Evolutionary conservation across 805 yeast genomes (phyloP).

Genomic region (Kazachstania kunashirensis): DNA sequence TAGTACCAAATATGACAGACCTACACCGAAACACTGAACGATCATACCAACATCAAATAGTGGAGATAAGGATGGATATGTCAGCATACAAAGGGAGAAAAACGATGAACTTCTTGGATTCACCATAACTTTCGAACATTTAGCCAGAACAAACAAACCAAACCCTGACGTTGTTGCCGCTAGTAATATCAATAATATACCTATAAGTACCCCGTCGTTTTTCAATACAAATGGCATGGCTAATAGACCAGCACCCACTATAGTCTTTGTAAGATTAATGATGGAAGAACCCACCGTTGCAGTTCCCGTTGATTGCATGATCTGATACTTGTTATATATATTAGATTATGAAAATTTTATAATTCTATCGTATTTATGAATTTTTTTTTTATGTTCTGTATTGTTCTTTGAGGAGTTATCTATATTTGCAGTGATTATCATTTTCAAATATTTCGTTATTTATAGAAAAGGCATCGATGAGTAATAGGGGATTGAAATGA

Average conservation of each 20-base stretch:
- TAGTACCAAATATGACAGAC: conserved; percentile 58
- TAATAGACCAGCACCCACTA: conserved; percentile 67
- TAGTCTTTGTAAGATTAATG: conserved; percentile 62
- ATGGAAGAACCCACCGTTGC: conserved; percentile 53
- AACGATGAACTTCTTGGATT: conserved; percentile 54
- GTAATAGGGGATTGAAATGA: too few relatives aligned
- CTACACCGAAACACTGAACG: conserved; percentile 73
- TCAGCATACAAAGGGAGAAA: conserved; percentile 58
- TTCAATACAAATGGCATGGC: conserved; percentile 64
- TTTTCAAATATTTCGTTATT: too few relatives aligned
- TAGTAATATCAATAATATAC: conserved; percentile 42
- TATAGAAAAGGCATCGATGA: too few relatives aligned
- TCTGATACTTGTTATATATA: too few relatives aligned
- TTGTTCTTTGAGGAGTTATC: too few relatives aligned
- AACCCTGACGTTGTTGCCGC: conserved; percentile 60
- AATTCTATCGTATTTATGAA: too few relatives aligned
- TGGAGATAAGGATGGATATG: conserved; percentile 61
- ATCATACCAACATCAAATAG: conserved; percentile 69
- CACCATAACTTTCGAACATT: conserved; percentile 46
- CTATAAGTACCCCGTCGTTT: conserved; percentile 56
- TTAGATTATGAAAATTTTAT: too few relatives aligned
- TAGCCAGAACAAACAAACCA: conserved; percentile 56
- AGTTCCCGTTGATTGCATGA: conserved; percentile 14
- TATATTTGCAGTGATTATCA: too few relatives aligned
- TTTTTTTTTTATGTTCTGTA: not conserved